These are phyloP conservation scores for Rhynchosporium graminicola DNA, from an alignment of 2,329 filamentous ascomycete species.

Conservation along the genomic window DNA sequence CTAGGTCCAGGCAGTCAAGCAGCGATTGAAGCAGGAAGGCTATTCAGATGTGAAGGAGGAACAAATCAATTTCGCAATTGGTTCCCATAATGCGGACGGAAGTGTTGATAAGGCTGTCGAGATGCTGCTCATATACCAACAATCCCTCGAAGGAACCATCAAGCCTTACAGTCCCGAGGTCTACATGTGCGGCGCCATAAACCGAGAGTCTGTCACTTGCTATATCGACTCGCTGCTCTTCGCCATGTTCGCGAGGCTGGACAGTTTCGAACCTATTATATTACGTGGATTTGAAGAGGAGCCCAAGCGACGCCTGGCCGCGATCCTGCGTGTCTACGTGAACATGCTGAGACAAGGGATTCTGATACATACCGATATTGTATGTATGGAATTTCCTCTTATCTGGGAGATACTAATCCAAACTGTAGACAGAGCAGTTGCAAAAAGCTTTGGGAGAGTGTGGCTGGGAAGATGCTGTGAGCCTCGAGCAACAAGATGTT, in stretches of 20 bases:
- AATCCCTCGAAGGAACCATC: conserved; percentile 79
- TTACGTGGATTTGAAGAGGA: conserved; percentile 77
- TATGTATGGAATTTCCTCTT: conserved; percentile 15
- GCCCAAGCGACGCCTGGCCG: conserved; percentile 69
- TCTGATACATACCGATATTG: conserved; percentile 80
- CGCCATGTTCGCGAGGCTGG: conserved; percentile 89
- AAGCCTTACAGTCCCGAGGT: conserved; percentile 71
- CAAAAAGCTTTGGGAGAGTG: conserved; percentile 82
- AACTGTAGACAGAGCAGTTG: conserved; percentile 70
- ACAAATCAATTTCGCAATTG: conserved; percentile 63
- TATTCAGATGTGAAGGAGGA: conserved; percentile 57
- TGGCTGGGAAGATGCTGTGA: conserved; percentile 81
- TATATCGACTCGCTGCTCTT: conserved; percentile 91
- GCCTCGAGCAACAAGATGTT: conserved; percentile 85
- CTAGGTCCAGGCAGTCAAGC: conserved; percentile 54
- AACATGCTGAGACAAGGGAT: conserved; percentile 86
- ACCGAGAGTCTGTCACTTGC: conserved; percentile 86
- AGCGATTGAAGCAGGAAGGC: conserved; percentile 53
- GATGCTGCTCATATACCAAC: conserved; percentile 75
- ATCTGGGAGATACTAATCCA: conserved; percentile 21
- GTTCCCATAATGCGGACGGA: conserved; percentile 64
- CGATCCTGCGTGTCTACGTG: conserved; percentile 83
- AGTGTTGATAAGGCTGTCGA: conserved; percentile 75
- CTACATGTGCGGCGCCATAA: conserved; percentile 80
- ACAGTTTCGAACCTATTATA: conserved; percentile 90